phyloP scores from a whole-genome alignment of 179 eudicot genomes.

The Silene coronaria region DNA sequence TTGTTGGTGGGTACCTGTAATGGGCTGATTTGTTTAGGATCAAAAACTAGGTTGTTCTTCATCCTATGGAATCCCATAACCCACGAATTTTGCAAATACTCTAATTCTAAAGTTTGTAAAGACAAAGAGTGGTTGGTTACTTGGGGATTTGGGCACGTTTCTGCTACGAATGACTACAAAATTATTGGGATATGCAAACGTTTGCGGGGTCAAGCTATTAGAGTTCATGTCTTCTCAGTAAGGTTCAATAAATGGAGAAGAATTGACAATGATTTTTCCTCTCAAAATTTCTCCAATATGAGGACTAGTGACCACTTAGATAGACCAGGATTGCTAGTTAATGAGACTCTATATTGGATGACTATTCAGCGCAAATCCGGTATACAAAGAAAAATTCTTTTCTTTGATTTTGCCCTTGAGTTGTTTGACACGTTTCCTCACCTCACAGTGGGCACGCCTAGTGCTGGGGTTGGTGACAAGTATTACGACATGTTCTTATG shows the following conservation, averaged over 20 bases:
- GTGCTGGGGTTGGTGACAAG: background rate
- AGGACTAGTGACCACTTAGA: background rate
- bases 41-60: no score
- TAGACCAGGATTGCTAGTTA: background rate
- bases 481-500: no score
- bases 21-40: no score
- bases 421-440: background rate
- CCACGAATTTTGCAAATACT: no score
- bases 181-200: no score
- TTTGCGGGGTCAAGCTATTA: no score
- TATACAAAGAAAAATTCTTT: background rate
- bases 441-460: background rate
- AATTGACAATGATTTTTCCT: background rate
- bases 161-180: no score
- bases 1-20: no score
- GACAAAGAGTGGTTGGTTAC: no score
- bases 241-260: background rate
- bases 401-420: background rate
- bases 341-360: constrained; percentile 12
- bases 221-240: background rate
- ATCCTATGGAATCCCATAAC: no score
- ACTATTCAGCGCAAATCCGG: background rate
- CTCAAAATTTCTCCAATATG: background rate
- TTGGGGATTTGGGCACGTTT: no score
- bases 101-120: no score